Evolutionary conservation across 306 rosid species (phyloP).

Genomic region (Rubus idaeus): DNA sequence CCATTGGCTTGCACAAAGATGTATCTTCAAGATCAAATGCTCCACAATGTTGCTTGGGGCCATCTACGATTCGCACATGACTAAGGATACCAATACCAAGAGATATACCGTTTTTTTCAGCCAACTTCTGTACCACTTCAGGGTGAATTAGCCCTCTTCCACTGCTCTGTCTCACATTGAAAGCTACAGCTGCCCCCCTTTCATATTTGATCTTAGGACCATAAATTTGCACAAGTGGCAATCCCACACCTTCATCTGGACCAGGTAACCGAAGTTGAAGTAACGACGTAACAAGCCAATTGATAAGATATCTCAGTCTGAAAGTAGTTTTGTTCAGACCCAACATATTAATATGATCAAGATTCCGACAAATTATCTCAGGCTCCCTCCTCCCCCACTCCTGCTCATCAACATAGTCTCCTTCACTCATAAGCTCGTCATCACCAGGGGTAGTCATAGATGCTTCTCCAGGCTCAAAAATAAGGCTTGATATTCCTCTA

Average conservation of each 20-base stretch:
- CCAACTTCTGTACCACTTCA: constrained; percentile 84
- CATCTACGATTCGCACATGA: constrained; percentile 66
- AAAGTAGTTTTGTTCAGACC: constrained; percentile 90
- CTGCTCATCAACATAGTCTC: constrained; percentile 68
- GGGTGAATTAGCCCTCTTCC: constrained; percentile 74
- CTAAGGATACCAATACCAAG: constrained; percentile 89
- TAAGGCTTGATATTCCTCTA: constrained; percentile 44
- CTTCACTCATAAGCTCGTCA: constrained; percentile 71
- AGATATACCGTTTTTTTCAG: constrained; percentile 80
- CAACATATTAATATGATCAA: constrained; percentile 82
- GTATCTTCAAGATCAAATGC: constrained; percentile 54
- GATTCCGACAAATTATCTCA: constrained; percentile 61
- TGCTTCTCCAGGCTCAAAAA: constrained; percentile 62
- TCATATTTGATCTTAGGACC: constrained; percentile 98
- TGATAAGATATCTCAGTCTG: constrained; percentile 77
- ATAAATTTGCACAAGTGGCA: constrained; percentile 75
- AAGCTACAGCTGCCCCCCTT: constrained; percentile 94
- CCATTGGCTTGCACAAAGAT: constrained; percentile 83
- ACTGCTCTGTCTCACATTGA: constrained; percentile 63
- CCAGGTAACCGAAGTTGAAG: constrained; percentile 69
- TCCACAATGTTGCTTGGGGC: constrained; percentile 53
- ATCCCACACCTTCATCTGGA: constrained; percentile 38
- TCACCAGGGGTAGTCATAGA: constrained; percentile 59
- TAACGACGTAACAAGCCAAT: constrained; percentile 94
- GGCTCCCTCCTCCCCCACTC: constrained; percentile 69